A percentile compares a stretch with the other conserved stretches of the same genome.
These are phyloP conservation scores for Litsea cubeba DNA, from an alignment of 164 flowering plant species.

Conservation along the genomic window DNA sequence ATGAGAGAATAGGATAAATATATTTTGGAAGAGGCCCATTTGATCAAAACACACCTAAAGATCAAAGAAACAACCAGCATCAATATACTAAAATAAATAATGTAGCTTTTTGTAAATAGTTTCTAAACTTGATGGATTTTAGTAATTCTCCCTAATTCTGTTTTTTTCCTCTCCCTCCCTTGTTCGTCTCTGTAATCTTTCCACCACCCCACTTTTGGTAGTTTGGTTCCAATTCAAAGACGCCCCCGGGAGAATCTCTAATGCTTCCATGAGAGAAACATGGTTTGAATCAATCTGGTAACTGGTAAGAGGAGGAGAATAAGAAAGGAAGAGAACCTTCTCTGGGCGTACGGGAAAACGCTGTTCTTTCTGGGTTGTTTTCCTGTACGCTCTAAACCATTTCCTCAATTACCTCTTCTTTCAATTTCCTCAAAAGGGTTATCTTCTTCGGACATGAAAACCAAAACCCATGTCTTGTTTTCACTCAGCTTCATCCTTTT, in stretches of 20 bases:
- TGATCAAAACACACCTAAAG: neutral
- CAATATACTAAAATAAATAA: too few species aligned
- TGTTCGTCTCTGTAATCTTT: neutral
- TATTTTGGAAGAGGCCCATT: neutral
- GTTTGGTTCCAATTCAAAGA: neutral
- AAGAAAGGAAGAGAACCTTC: neutral
- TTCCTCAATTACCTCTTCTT: neutral
- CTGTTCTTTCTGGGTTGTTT: constrained; percentile 8
- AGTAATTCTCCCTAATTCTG: neutral
- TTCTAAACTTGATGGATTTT: neutral
- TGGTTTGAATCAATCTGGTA: constrained; percentile 1
- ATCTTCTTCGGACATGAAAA: constrained; percentile 23
- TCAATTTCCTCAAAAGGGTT: constrained; percentile 2
- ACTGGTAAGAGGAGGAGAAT: constrained; percentile 12
- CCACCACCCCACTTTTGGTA: neutral
- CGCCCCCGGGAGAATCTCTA: constrained; percentile 7
- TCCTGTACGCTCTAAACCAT: constrained; percentile 12
- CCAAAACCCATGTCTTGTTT: constrained; percentile 18
- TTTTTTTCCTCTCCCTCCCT: neutral
- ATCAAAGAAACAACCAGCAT: neutral
- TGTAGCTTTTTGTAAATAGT: neutral
- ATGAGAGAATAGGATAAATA: too few species aligned
- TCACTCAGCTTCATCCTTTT: constrained; percentile 17
- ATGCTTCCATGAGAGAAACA: constrained; percentile 1
- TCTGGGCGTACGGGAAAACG: constrained; percentile 23